phyloP scores from a whole-genome alignment of 179 eudicot genomes.

The Amaranthus tricolor region DNA sequence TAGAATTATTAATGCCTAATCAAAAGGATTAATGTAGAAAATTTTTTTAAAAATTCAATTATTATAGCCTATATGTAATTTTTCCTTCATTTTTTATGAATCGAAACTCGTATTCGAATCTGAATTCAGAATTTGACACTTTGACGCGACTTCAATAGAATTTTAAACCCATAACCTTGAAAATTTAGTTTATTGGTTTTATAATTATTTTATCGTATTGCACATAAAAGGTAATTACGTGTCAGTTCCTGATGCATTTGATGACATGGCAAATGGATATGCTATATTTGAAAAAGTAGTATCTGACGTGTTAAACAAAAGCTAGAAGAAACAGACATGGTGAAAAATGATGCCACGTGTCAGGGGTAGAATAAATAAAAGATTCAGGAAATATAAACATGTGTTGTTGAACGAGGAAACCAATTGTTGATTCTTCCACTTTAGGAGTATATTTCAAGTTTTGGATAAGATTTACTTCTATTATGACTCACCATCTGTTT shows the following conservation, averaged over 20 bases:
- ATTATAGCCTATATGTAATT: too few species aligned
- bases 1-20: too few species aligned
- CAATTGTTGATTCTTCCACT: constrained; percentile 2
- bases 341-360: constrained; percentile 22
- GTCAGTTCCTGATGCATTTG: constrained; percentile 15
- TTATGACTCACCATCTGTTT: not conserved
- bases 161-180: too few species aligned
- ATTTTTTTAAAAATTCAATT: too few species aligned
- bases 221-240: constrained; percentile 8
- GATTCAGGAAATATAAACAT: constrained; percentile 20
- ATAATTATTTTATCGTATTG: too few species aligned
- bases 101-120: too few species aligned
- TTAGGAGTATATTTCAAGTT: not conserved
- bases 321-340: constrained; percentile 11
- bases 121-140: too few species aligned
- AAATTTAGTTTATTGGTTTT: too few species aligned
- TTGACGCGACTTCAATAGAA: too few species aligned
- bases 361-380: not conserved
- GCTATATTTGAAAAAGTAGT: not conserved
- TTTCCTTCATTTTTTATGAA: too few species aligned
- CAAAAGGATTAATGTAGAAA: too few species aligned
- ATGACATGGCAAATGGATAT: constrained; percentile 38
- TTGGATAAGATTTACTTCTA: constrained; percentile 17
- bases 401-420: constrained; percentile 31
- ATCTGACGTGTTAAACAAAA: constrained; percentile 23